phyloP scores from a whole-genome alignment of 139 green algal genomes.

The Picochlorum sp. region DNA sequence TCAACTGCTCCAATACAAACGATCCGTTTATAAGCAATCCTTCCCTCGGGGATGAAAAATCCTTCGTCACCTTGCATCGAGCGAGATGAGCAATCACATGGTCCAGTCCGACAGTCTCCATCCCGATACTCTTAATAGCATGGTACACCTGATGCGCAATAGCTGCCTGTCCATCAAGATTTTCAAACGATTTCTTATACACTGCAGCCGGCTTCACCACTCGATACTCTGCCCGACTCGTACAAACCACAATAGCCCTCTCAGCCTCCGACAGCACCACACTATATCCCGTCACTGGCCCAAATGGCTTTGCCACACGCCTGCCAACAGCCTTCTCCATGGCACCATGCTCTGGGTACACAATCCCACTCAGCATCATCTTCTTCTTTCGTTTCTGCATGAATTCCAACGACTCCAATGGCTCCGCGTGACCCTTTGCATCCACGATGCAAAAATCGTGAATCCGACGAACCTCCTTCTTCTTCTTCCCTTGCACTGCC shows the following conservation, averaged over 20 bases:
- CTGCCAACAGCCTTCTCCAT: constrained; percentile 19
- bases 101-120: constrained; percentile 34
- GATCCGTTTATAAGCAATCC: constrained; percentile 65
- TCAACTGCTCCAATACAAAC: constrained; percentile 63
- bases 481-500: background rate
- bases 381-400: background rate
- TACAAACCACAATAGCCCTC: constrained; percentile 15
- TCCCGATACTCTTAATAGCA: constrained; percentile 36
- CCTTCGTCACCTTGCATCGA: constrained; percentile 48
- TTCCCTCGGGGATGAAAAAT: constrained; percentile 44
- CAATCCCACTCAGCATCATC: constrained; percentile 23
- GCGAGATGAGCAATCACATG: constrained; percentile 59
- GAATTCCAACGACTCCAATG: constrained; percentile 18
- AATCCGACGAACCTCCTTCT: constrained; percentile 8
- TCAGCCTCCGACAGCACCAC: constrained; percentile 15
- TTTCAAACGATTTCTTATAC: constrained; percentile 41
- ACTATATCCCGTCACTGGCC: constrained; percentile 16
- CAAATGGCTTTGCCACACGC: constrained; percentile 9
- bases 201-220: constrained; percentile 4
- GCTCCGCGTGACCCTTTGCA: constrained; percentile 13
- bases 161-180: constrained; percentile 44
- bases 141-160: constrained; percentile 29
- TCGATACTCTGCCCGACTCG: constrained; percentile 11
- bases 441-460: constrained; percentile 20
- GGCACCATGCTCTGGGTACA: constrained; percentile 23